Percentiles rank a stretch among this genome's conserved stretches.
phyloP scores from a whole-genome alignment of 805 yeast species.

The Yarrowia porcina region DNA sequence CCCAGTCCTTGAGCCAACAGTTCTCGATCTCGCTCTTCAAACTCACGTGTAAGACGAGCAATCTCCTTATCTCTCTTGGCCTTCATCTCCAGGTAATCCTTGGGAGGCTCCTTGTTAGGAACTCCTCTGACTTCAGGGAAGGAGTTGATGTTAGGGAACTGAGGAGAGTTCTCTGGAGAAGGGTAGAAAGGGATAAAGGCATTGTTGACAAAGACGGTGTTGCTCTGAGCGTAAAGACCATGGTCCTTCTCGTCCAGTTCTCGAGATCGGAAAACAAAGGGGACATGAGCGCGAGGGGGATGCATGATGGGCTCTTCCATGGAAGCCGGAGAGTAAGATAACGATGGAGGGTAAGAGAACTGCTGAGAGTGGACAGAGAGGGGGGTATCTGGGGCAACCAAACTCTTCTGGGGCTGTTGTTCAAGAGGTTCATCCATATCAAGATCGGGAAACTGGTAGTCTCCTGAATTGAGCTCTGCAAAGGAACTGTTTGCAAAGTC shows the following conservation, averaged over 20 bases:
- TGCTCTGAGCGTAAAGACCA: neutral
- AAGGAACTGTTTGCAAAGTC: neutral
- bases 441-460: slow-evolving; percentile 9
- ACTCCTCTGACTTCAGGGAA: neutral
- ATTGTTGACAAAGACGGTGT: neutral
- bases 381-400: slow-evolving; percentile 1
- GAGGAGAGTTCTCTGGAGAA: slow-evolving; percentile 4
- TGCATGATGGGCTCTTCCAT: slow-evolving; percentile 23
- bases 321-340: slow-evolving; percentile 10
- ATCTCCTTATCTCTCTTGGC: slow-evolving; percentile 15
- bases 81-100: slow-evolving; percentile 5
- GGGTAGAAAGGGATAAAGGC: slow-evolving; percentile 15
- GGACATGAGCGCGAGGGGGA: slow-evolving; percentile 12
- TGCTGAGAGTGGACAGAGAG: slow-evolving; percentile 10
- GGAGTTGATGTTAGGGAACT: slow-evolving; percentile 16
- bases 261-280: slow-evolving; percentile 13
- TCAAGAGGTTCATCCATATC: neutral
- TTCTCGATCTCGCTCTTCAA: neutral
- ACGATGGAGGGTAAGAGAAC: slow-evolving; percentile 7
- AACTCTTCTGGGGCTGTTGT: neutral
- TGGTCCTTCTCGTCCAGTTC: slow-evolving; percentile 15
- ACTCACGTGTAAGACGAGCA: slow-evolving; percentile 12
- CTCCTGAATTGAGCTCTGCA: slow-evolving; percentile 7
- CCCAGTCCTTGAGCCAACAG: neutral
- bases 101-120: slow-evolving; percentile 3